Evolutionary conservation across 441 rosid genomes (phyloP).

Genomic region (Arabidopsis lyrata): DNA sequence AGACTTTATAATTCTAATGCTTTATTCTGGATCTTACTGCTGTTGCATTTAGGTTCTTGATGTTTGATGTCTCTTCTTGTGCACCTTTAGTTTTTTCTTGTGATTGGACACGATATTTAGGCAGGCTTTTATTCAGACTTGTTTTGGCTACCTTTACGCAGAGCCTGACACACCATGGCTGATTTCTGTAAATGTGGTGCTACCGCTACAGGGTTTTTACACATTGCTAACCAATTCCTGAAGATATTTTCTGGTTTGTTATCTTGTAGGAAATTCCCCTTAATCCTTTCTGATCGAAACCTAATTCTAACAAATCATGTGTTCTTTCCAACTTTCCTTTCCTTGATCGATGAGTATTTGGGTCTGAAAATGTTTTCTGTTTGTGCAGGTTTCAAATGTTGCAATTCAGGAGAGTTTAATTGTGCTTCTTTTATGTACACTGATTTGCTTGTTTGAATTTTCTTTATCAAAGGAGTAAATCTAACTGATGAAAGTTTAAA

Average conservation of each 20-base stretch:
- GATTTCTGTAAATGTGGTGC: constrained; percentile 36
- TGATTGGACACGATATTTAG: constrained; percentile 29
- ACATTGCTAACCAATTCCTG: constrained; percentile 41
- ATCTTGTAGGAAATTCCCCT: constrained; percentile 41
- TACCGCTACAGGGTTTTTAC: constrained; percentile 30
- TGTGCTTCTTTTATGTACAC: constrained; percentile 31
- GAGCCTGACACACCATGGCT: constrained; percentile 26
- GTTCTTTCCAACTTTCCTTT: constrained; percentile 32
- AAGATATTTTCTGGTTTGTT: constrained; percentile 42
- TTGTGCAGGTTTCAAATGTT: constrained; percentile 82
- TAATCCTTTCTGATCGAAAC: constrained; percentile 11
- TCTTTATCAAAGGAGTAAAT: constrained; percentile 5
- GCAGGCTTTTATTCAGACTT: constrained; percentile 33
- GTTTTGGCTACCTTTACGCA: constrained; percentile 32
- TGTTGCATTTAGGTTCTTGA: constrained; percentile 36
- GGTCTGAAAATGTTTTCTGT: constrained; percentile 41
- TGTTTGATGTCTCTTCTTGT: constrained; percentile 32
- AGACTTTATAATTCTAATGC: constrained; percentile 46
- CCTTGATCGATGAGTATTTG: constrained; percentile 36
- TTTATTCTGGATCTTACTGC: constrained; percentile 30
- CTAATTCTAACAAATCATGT: constrained; percentile 25
- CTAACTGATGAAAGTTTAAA: constrained; percentile 37
- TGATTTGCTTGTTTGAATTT: constrained; percentile 37
- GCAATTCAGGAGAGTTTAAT: constrained; percentile 60
- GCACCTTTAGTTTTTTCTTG: neutral